Percentiles rank a stretch among this genome's conserved stretches.
phyloP scores from a whole-genome alignment of 129 eudicot genomes.

The Helianthus tuberosus region DNA sequence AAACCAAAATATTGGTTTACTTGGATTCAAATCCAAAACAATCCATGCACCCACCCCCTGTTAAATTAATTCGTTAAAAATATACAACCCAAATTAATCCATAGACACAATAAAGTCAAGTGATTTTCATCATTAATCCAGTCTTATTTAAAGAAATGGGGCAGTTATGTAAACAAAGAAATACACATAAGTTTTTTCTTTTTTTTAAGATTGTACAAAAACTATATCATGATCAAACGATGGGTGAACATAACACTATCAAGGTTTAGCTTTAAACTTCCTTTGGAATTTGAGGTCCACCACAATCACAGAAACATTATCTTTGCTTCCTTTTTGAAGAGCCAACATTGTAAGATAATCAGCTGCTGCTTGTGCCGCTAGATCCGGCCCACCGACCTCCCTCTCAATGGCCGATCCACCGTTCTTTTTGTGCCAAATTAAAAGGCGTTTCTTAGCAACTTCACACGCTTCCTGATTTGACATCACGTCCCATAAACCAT shows the following conservation, averaged over 20 bases:
- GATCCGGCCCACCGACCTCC: constrained; percentile 51
- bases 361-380: constrained; percentile 83
- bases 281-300: constrained; percentile 82
- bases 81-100: too few species aligned
- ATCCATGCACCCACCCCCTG: too few species aligned
- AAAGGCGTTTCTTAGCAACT: constrained; percentile 65
- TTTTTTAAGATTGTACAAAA: constrained; percentile 18
- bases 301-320: constrained; percentile 76
- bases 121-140: background rate
- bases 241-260: constrained; percentile 33
- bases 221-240: constrained; percentile 20
- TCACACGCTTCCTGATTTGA: constrained; percentile 81
- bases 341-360: constrained; percentile 74
- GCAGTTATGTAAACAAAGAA: constrained; percentile 19
- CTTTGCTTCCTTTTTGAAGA: constrained; percentile 81
- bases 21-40: too few species aligned
- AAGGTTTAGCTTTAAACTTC: constrained; percentile 68
- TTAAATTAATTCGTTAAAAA: too few species aligned
- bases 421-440: constrained; percentile 82
- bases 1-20: background rate
- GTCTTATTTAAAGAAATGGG: background rate
- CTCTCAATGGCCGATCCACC: constrained; percentile 49
- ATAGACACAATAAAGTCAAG: background rate
- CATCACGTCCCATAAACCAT: constrained; percentile 88
- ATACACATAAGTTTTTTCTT: background rate